Evolutionary conservation across 371 early-diverging fungal genomes (phyloP).

Genomic region (Mucor velutinosus): DNA sequence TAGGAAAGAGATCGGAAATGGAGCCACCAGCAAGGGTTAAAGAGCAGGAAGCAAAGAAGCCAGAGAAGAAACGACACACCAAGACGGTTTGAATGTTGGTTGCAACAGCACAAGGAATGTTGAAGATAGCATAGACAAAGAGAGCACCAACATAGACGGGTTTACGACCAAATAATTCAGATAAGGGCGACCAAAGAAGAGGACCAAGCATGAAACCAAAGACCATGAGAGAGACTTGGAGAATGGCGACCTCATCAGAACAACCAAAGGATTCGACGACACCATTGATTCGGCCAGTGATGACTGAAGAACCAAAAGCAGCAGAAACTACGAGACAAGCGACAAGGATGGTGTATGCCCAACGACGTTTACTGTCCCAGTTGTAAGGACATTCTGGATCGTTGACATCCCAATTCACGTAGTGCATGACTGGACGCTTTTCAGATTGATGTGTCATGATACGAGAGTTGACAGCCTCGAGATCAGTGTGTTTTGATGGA

Average conservation of each 20-base stretch:
- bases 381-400: constrained; percentile 51
- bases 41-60: constrained; percentile 42
- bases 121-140: constrained; percentile 37
- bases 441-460: constrained; percentile 19
- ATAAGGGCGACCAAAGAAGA: constrained; percentile 49
- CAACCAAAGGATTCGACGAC: constrained; percentile 34
- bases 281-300: constrained; percentile 36
- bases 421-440: constrained; percentile 22
- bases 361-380: constrained; percentile 35
- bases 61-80: constrained; percentile 46
- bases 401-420: constrained; percentile 39
- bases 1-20: constrained; percentile 43
- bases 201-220: constrained; percentile 50
- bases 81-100: constrained; percentile 42
- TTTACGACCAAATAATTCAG: constrained; percentile 44
- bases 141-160: constrained; percentile 40
- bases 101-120: constrained; percentile 49
- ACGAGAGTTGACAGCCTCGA: constrained; percentile 17
- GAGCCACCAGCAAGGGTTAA: constrained; percentile 47
- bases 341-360: constrained; percentile 37
- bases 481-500: constrained; percentile 16
- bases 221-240: constrained; percentile 52
- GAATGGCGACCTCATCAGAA: constrained; percentile 35
- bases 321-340: constrained; percentile 40
- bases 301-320: constrained; percentile 46